These are phyloP conservation scores for Alectoria sarmentosa DNA, from an alignment of 495 filamentous ascomycete genomes.

Conservation along the genomic window DNA sequence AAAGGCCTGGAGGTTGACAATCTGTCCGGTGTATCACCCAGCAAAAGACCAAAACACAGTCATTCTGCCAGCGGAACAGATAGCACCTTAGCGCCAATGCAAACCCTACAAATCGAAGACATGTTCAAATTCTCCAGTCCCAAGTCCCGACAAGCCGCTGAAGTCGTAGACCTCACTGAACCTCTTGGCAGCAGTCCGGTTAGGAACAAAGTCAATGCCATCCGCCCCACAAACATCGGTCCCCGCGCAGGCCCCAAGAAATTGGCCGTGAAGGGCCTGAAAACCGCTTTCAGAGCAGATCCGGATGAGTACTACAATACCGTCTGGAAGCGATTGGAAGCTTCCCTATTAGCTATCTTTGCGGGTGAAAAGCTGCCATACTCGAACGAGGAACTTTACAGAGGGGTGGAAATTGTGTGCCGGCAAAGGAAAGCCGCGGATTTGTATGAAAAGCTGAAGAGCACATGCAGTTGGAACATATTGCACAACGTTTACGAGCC, in stretches of 20 bases:
- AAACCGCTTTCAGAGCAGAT: conserved; percentile 48
- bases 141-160: neutral
- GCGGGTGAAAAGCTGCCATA: conserved; percentile 48
- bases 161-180: conserved; percentile 25
- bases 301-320: conserved; percentile 65
- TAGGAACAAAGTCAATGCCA: conserved; percentile 29
- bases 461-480: conserved; percentile 58
- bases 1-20: conserved; percentile 9
- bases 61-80: conserved; percentile 24
- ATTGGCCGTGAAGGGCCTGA: conserved; percentile 81
- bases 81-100: conserved; percentile 16
- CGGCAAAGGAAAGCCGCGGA: conserved; percentile 61
- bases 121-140: conserved; percentile 44
- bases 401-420: conserved; percentile 84
- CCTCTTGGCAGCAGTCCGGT: conserved; percentile 9
- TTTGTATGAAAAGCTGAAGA: conserved; percentile 54
- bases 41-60: conserved; percentile 37
- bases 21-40: conserved; percentile 25
- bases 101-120: conserved; percentile 30
- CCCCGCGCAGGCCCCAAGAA: conserved; percentile 49
- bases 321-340: conserved; percentile 63
- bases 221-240: conserved; percentile 28
- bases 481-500: conserved; percentile 45
- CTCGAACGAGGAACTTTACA: conserved; percentile 81
- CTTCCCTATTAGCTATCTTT: conserved; percentile 68